Evolutionary conservation across 2,329 filamentous ascomycete genomes (phyloP).

Genomic region (Sarocladium oryzae): DNA sequence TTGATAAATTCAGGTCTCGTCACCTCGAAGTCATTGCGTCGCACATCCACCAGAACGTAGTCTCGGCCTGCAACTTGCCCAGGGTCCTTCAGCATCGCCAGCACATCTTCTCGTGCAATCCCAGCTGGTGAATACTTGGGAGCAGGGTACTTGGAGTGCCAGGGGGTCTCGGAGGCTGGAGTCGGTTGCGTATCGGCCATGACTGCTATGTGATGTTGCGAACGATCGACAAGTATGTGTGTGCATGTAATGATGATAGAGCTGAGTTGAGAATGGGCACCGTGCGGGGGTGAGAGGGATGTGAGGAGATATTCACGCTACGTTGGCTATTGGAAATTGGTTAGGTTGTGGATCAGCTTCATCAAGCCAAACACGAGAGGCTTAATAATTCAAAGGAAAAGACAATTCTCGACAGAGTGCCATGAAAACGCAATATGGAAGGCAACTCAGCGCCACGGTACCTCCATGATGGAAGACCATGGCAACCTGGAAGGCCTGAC

Average conservation of each 20-base stretch:
- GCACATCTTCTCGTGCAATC: constrained; percentile 14
- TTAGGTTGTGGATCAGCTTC: neutral
- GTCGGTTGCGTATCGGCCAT: neutral
- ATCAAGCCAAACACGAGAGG: no score
- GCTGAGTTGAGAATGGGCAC: neutral
- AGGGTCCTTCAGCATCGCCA: constrained; percentile 25
- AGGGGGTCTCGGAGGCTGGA: constrained; percentile 8
- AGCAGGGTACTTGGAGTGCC: constrained; percentile 1
- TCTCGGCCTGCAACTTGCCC: constrained; percentile 20
- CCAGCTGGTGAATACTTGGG: neutral
- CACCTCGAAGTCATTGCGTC: constrained; percentile 35
- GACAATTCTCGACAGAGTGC: no score
- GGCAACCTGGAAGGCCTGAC: neutral
- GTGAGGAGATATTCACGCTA: neutral
- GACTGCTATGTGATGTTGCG: no score
- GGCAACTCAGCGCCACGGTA: no score
- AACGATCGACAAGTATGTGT: no score
- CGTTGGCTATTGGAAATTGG: neutral
- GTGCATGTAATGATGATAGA: no score
- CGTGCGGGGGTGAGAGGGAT: no score
- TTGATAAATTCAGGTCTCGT: neutral
- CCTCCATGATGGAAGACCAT: no score
- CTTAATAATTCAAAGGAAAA: no score
- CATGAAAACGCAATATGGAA: neutral
- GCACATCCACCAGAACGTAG: constrained; percentile 39